Conservation (phyloP, 352 stramenopile species). For the Labyrinthula sp. region DNA sequence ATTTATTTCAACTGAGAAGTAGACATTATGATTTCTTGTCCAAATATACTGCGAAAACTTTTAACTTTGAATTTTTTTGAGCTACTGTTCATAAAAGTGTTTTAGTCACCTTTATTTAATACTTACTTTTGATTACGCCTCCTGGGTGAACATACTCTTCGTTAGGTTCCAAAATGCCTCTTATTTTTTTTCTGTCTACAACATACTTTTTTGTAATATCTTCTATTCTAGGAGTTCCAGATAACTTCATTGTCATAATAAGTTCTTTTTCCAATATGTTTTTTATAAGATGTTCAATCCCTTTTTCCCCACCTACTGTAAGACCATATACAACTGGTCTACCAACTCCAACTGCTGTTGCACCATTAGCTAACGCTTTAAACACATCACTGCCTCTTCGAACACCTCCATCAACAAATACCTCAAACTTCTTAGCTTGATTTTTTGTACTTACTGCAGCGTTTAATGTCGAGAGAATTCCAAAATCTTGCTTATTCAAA, state of each 20-base stretch:
- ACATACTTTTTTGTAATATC: conserved; percentile 11
- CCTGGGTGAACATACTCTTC: too few species aligned
- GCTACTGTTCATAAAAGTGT: too few species aligned
- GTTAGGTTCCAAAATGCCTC: too few species aligned
- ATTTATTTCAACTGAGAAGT: too few species aligned
- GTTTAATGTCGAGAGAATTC: too few species aligned
- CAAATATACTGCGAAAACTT: too few species aligned
- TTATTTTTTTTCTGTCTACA: neutral
- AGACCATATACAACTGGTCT: conserved; percentile 79
- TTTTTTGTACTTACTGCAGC: too few species aligned
- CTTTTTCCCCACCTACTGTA: conserved; percentile 58
- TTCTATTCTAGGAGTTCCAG: conserved; percentile 39
- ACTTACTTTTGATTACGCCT: too few species aligned
- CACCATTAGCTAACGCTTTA: conserved; percentile 70
- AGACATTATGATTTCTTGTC: too few species aligned
- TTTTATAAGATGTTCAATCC: conserved; percentile 56
- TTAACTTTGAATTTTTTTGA: too few species aligned
- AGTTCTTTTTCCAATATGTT: conserved; percentile 72
- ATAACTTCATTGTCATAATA: conserved; percentile 65
- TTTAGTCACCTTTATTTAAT: too few species aligned
- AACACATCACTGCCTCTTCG: conserved; percentile 78
- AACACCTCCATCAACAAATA: conserved; percentile 78
- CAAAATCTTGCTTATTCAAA: conserved; percentile 45
- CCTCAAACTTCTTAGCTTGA: conserved; percentile 39
- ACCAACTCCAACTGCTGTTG: conserved; percentile 73